Conservation (phyloP, 208 protist species). For the Leishmania martiniquensis region DNA sequence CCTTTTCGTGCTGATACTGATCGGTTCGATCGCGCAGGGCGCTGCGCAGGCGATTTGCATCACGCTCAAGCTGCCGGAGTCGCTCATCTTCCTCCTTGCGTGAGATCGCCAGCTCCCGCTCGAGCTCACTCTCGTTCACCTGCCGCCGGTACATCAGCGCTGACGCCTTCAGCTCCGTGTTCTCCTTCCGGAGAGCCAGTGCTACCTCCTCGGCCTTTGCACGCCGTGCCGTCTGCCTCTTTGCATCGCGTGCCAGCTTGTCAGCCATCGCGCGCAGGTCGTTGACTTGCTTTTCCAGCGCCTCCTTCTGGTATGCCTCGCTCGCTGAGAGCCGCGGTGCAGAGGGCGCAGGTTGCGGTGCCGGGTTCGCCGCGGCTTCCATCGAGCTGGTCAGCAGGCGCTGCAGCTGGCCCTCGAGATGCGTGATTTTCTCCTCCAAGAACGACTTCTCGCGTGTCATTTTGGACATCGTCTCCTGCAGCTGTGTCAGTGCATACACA, state of each 20-base stretch:
- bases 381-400: constrained; percentile 42
- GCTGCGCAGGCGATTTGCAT: constrained; percentile 41
- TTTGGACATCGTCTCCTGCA: constrained; percentile 17
- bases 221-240: constrained; percentile 20
- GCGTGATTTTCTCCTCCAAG: constrained; percentile 50
- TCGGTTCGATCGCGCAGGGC: constrained; percentile 46
- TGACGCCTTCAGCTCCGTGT: constrained; percentile 40
- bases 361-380: constrained; percentile 1
- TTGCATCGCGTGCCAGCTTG: constrained; percentile 26
- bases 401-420: constrained; percentile 78
- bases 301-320: constrained; percentile 41
- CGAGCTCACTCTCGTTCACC: constrained; percentile 68
- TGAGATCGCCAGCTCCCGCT: constrained; percentile 41
- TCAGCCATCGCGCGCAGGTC: constrained; percentile 35
- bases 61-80: constrained; percentile 43
- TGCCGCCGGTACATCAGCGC: constrained; percentile 56
- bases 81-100: constrained; percentile 45
- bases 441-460: constrained; percentile 40
- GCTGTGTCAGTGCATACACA: constrained; percentile 38
- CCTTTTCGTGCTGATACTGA: constrained; percentile 23
- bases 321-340: constrained; percentile 16
- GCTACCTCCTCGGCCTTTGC: constrained; percentile 28
- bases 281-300: constrained; percentile 43
- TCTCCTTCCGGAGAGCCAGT: constrained; percentile 34
- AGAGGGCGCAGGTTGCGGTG: not conserved